phyloP scores from a whole-genome alignment of 2,329 filamentous ascomycete species.

The Neonectria coccinea region DNA sequence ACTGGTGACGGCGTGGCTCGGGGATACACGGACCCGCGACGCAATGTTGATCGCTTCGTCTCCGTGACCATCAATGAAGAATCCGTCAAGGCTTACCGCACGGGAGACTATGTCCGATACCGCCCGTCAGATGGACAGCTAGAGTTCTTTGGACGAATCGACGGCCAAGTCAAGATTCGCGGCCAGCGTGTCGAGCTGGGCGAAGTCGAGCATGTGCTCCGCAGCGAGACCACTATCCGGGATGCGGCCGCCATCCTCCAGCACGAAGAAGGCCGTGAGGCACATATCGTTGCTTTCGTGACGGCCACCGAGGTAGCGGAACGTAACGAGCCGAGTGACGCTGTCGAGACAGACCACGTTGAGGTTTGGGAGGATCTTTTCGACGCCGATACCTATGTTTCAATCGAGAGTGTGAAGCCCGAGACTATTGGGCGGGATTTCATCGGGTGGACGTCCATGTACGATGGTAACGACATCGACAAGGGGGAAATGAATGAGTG shows the following conservation, averaged over 20 bases:
- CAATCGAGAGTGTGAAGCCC: slow-evolving; percentile 24
- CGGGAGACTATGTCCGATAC: slow-evolving; percentile 32
- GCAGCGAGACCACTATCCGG: neutral
- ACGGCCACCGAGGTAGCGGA: neutral
- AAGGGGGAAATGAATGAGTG: slow-evolving; percentile 48
- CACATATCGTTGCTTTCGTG: slow-evolving; percentile 1
- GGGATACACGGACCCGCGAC: neutral
- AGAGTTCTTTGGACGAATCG: slow-evolving; percentile 35
- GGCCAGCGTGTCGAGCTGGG: slow-evolving; percentile 40
- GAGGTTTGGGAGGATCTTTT: slow-evolving; percentile 30
- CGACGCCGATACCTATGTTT: slow-evolving; percentile 27
- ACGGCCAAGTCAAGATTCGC: slow-evolving; percentile 38
- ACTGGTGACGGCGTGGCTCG: slow-evolving; percentile 35
- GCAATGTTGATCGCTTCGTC: neutral
- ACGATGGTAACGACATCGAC: slow-evolving; percentile 42
- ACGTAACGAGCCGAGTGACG: neutral
- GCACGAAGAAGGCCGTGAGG: neutral
- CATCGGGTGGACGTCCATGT: slow-evolving; percentile 44
- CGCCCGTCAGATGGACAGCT: slow-evolving; percentile 29
- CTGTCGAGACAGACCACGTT: neutral
- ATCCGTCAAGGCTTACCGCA: slow-evolving; percentile 25
- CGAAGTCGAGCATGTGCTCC: slow-evolving; percentile 32
- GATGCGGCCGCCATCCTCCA: neutral
- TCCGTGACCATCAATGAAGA: neutral
- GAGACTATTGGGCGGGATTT: slow-evolving; percentile 40